Evolutionary conservation across 768 basidiomycete species (phyloP), one percentile per base, ranked within the genome.

Genomic region (Leccinellum luteum): DNA sequence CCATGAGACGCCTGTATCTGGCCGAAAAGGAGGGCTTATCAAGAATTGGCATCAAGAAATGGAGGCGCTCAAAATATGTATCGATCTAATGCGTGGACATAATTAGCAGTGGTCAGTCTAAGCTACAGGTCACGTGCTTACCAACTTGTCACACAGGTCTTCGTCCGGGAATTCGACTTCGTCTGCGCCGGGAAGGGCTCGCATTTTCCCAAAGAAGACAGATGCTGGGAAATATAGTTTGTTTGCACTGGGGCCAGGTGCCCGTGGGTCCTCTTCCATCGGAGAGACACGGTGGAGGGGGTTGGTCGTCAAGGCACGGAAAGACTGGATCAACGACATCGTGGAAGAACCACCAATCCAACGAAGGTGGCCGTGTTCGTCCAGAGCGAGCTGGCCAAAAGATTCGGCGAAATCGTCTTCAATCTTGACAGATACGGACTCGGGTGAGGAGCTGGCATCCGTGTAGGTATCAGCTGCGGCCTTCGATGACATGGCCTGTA

Each of bases 291-390:
- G 88, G 67, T 87, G 83, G 21, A 89, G 75, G 6, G 88, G 89
- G 30, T 85, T 85, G 6, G 87, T 81, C 23, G 89, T 90, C 60
- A 87, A 74, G 47, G 87, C 84, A 60, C 83, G 85, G 77, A 94
- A 93, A 5, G 90, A 92, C 68, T 93, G 91, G 49, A 94, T 92
- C 64, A 94, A 81, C 6, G 92, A 90, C 92, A 94, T 92, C 21
- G 91, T 91, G 15, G 91, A 93, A 5, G 92, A 93, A 52, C 91
- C 89, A 43, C 92, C 92, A 64, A 94, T 93, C 92, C 92, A 94
- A 58, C 91, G 85, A 82, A 90, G 85, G 72, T 92, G 90, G 31
- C 92, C 92, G 62, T 92, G 88, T 69, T 93, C 92, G 65, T 94
- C 92, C 41, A 94, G 79, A 27, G 92, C 90, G 52, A 94, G 82